Evolutionary conservation across 768 basidiomycete species (phyloP), one percentile per base, ranked within the genome.

Genomic region (Rossbeevera mucosa): DNA sequence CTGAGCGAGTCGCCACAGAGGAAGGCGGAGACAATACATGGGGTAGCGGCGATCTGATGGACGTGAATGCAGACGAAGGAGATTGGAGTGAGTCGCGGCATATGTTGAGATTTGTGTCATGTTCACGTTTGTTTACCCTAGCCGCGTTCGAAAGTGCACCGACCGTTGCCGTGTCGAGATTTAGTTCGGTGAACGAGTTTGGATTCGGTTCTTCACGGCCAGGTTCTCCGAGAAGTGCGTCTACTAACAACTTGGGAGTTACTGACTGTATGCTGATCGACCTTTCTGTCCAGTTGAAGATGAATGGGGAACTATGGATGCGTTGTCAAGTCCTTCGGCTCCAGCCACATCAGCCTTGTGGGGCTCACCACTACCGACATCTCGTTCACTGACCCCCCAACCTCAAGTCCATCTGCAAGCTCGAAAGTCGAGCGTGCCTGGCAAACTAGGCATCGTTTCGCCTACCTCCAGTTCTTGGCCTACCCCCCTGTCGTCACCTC

Each of bases 31-130:
- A 80, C 61, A 79, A 79, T 62, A 79, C 79, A 0, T 91, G 89
- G 90, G 88, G 83, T 1, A 76, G 70, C 44, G 85, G 80, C 7
- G 90, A 97, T 67, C 68, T 97, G 51, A 95, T 97, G 66, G 94
- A 99, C 63, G 85, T 97, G 4, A 86, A 93, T 62, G 93, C 90
- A 0, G 94, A 98, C 60, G 80, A 85, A 22, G 94, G 86, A 61
- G 95, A 97, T 64, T 99, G 94, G 94, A 88, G 94, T 90, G 65
- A 64, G 86, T 76, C 3, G 12, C 52, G 18, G 30, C n/a, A 33
- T 43, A 21, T 33, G 22, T n/a, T 40, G 11, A 5, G 44, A 16
- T 12, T 13, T 25, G 7, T 36, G 6, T 5, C 2, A 2, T 33
- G 1, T 40, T 50, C 20, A 38, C 3, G 5, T 1, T 45, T 11